Evolutionary conservation across 1,284 basidiomycete species (phyloP).

Genomic region (Marasmius fiardii): DNA sequence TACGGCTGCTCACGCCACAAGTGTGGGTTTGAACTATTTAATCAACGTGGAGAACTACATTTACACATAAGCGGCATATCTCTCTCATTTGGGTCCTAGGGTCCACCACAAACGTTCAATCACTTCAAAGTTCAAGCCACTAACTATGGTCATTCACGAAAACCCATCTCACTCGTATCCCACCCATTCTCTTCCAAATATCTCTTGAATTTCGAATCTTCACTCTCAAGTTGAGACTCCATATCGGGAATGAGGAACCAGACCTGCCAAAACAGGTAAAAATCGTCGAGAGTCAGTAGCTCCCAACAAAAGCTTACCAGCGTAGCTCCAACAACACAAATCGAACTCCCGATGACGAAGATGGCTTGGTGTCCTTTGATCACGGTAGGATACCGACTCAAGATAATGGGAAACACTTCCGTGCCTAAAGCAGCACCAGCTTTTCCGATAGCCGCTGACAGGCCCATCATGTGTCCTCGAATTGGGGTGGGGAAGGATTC

Average conservation of each 20-base stretch:
- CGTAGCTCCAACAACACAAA: not conserved
- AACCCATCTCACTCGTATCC: conserved; percentile 3
- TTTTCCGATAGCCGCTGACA: conserved; percentile 3
- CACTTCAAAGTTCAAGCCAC: too few species aligned
- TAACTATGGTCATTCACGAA: not conserved
- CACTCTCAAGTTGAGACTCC: conserved; percentile 1
- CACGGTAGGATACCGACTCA: not conserved
- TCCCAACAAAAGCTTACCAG: not conserved
- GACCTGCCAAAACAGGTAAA: not conserved
- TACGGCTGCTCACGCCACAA: too few species aligned
- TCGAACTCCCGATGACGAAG: conserved; percentile 2
- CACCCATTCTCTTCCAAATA: conserved; percentile 1
- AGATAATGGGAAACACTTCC: conserved; percentile 5
- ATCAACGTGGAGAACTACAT: too few species aligned
- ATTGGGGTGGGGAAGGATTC: conserved; percentile 8
- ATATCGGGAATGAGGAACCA: conserved; percentile 6
- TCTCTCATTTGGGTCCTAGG: too few species aligned
- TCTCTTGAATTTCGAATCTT: not conserved
- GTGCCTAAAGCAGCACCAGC: conserved; percentile 6
- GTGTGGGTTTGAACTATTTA: too few species aligned
- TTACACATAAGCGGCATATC: too few species aligned
- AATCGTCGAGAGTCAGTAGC: not conserved
- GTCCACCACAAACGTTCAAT: too few species aligned
- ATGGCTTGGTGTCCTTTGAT: conserved; percentile 7
- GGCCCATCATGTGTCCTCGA: conserved; percentile 5